Percentiles rank a stretch among this genome's conserved stretches.
Conservation (phyloP, 164 flowering plant species). For the Houttuynia cordata region DNA sequence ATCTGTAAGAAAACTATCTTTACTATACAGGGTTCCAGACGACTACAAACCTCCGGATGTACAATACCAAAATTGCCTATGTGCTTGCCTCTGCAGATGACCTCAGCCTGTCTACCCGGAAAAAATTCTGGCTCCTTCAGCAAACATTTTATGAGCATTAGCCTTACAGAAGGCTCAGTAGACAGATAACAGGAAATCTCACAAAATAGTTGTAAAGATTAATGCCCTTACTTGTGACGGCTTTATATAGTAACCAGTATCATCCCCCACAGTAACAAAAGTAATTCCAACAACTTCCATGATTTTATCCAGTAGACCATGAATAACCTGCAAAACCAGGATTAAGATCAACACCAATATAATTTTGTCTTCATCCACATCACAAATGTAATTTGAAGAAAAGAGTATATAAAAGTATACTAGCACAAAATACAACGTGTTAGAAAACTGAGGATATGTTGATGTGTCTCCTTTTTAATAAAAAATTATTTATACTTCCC, state of each 20-base stretch:
- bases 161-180: background rate
- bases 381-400: background rate
- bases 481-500: too few relatives aligned
- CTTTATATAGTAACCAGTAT: conserved; percentile 47
- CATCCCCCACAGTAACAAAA: conserved; percentile 43
- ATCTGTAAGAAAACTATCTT: background rate
- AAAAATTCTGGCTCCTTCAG: conserved; percentile 86
- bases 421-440: background rate
- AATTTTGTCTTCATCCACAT: background rate
- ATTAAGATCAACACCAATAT: background rate
- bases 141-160: background rate
- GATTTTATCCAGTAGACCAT: conserved; percentile 72
- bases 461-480: too few relatives aligned
- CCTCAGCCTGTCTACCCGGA: conserved; percentile 70
- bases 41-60: conserved; percentile 68
- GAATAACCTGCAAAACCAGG: conserved; percentile 46
- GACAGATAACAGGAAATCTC: background rate
- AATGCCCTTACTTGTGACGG: conserved; percentile 47
- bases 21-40: background rate
- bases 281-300: conserved; percentile 68
- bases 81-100: conserved; percentile 52
- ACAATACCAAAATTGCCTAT: conserved; percentile 85
- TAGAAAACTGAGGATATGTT: too few relatives aligned
- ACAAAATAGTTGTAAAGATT: background rate
- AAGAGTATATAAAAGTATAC: background rate